Evolutionary conservation across 257 asterid species (phyloP).

Genomic region (Ballota nigra): DNA sequence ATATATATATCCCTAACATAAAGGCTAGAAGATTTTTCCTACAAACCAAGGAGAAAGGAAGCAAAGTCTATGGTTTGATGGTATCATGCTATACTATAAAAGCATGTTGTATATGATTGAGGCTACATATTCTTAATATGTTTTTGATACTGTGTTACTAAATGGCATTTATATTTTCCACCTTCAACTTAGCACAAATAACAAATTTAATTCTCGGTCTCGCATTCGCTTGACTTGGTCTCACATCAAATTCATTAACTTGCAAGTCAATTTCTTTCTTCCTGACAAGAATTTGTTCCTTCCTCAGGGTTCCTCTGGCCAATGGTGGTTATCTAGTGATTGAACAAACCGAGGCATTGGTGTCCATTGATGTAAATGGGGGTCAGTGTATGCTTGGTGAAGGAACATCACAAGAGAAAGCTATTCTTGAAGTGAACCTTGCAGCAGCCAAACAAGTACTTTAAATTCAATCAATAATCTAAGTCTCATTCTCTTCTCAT

Average conservation of each 20-base stretch:
- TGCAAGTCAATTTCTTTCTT: slow-evolving; percentile 24
- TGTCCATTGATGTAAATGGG: slow-evolving; percentile 96
- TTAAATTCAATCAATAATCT: slow-evolving; percentile 9
- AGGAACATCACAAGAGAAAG: slow-evolving; percentile 91
- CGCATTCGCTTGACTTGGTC: neutral
- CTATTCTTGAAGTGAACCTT: slow-evolving; percentile 90
- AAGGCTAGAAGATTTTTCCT: slow-evolving; percentile 3
- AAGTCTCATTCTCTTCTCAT: slow-evolving; percentile 8
- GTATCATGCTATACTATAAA: neutral
- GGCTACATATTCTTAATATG: slow-evolving; percentile 5
- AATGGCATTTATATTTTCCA: neutral
- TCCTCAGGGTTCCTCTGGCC: slow-evolving; percentile 77
- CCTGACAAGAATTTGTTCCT: slow-evolving; percentile 20
- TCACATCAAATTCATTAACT: neutral
- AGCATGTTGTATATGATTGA: slow-evolving; percentile 8
- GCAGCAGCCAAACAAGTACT: slow-evolving; percentile 93
- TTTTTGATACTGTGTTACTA: slow-evolving; percentile 2
- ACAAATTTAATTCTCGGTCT: neutral
- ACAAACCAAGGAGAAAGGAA: slow-evolving; percentile 4
- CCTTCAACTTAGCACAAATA: neutral
- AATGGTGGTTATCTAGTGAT: slow-evolving; percentile 97
- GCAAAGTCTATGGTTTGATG: neutral
- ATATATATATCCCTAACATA: neutral
- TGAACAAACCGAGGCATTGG: slow-evolving; percentile 96
- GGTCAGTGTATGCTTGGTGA: slow-evolving; percentile 96